Evolutionary conservation across 768 basidiomycete genomes (phyloP), one percentile per base, ranked within the genome.

Genomic region (Tylopilus rubrobrunneus): DNA sequence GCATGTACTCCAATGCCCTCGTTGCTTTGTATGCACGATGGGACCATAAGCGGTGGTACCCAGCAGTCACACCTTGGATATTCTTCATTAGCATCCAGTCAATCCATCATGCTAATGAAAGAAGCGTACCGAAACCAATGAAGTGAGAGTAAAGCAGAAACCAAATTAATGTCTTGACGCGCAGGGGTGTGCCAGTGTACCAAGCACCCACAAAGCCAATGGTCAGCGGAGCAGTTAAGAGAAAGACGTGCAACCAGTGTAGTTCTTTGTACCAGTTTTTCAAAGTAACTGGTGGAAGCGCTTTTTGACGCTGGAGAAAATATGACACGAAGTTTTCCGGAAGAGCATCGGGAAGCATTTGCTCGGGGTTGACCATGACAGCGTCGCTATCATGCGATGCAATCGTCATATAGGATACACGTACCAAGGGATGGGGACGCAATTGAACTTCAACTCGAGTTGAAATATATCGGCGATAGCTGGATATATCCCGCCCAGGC

Each of bases 21-120:
- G 86, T 84, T 37, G 94, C 95, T 66, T 94, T 96, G 74, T 94
- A 98, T 0, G 89, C 77, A 47, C 95, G 83, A 69, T 98, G 95
- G 10, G 94, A 87, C 92, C 92, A 98, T 1, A 97, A 78, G 47
- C 95, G 84, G 65, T 98, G 95, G 74, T 98, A 98, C 11, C 95
- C 94, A 19, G 88, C 89, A 0, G 87, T 90, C 58, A 92, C 86
- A 34, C 89, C 81, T 82, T 50, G 17, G 37, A 41, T 15, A 12
- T 36, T 7, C 12, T 43, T 17, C 9, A 17, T 44, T 1, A 53
- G 29, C 10, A 15, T 10, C 10, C 10, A 11, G 8, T 31, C 25
- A 23, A 10, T 3, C 15, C 27, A 21, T 5, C n/a, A 12, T 7
- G 8, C 29, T 2, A 8, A n/a, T 9, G 23, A 49, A 40, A 25